Evolutionary conservation across 2,329 filamentous ascomycete species (phyloP), one percentile per base, ranked within the genome.

Genomic region (Neospermospora avenae): DNA sequence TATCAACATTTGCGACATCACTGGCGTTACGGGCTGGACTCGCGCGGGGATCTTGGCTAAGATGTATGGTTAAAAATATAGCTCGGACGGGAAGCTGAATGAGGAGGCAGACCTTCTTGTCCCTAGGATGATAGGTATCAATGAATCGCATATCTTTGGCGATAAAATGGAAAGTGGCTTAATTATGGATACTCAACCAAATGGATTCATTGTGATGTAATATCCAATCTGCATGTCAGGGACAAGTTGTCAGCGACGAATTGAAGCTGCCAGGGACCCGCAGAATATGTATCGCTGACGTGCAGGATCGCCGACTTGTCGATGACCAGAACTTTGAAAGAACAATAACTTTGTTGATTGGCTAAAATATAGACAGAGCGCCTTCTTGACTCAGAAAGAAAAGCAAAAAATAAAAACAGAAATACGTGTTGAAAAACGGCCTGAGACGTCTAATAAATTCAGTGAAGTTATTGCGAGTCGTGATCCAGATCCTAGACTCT

Each of bases 401-500:
- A 41, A 37, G 28, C 2, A 35, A 59, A 41, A 28, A 44, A 5
- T 22, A 42, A 49, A 62, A 63, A 57, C n/a, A 58, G 60, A 57
- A 51, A 41, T 14, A 60, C 58, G 28, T 58, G 51, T 48, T 31
- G 34, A 16, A 44, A 22, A 34, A 11, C 39, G n/a, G n/a, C n/a
- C 16, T 22, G 51, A n/a, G 24, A 16, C 42, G 6, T 5, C 5
- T 31, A 39, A 55, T 18, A 51, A 39, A 20, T 31, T 57, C 59
- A 58, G 53, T 54, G 49, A 55, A 54, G 20, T 54, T 28, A 25
- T 54, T 16, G 37, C 34, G 34, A 52, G 39, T 58, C 53, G 45
- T 39, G 54, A 54, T 54, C 20, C 28, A 42, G 41, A 45, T 54
- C 31, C 49, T 49, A 56, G 49, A 57, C 31, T 52, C 55, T 71